These are phyloP conservation scores for Boletus tomentosulus DNA, from an alignment of 768 basidiomycete genomes.

Conservation along the genomic window DNA sequence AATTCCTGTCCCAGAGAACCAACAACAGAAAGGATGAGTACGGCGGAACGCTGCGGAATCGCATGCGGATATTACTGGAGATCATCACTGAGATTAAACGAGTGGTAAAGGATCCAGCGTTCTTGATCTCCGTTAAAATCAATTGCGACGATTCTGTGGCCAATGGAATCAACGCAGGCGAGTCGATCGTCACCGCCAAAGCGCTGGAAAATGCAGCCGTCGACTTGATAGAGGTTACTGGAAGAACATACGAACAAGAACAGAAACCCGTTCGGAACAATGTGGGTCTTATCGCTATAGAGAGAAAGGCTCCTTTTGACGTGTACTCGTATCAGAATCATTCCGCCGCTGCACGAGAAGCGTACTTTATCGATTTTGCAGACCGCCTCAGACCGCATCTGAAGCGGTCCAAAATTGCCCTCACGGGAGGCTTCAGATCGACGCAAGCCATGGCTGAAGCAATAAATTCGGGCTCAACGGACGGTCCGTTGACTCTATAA, in stretches of 20 bases:
- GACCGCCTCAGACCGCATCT: conserved; percentile 24
- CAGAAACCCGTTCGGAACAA: neutral
- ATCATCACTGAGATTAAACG: conserved; percentile 41
- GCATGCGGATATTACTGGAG: conserved; percentile 46
- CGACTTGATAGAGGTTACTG: conserved; percentile 41
- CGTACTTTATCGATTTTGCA: conserved; percentile 31
- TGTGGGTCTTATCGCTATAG: conserved; percentile 6
- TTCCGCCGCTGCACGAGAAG: conserved; percentile 18
- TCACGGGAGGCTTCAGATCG: conserved; percentile 32
- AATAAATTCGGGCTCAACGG: conserved; percentile 20
- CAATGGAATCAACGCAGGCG: conserved; percentile 31
- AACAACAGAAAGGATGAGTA: conserved; percentile 54
- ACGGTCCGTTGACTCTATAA: conserved; percentile 14
- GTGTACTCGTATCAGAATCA: conserved; percentile 4
- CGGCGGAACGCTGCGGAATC: conserved; percentile 51
- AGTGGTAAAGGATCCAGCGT: conserved; percentile 31
- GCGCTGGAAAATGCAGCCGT: conserved; percentile 33
- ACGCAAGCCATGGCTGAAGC: conserved; percentile 27
- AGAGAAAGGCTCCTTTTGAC: neutral
- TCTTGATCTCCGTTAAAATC: conserved; percentile 33
- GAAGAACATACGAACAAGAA: conserved; percentile 35
- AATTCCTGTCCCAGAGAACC: conserved; percentile 41
- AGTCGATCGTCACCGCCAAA: conserved; percentile 28
- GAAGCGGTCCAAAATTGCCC: conserved; percentile 21
- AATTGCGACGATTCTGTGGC: conserved; percentile 28